These are phyloP conservation scores for Sergeia podlipaevii DNA, from an alignment of 208 protist genomes.

Conservation along the genomic window DNA sequence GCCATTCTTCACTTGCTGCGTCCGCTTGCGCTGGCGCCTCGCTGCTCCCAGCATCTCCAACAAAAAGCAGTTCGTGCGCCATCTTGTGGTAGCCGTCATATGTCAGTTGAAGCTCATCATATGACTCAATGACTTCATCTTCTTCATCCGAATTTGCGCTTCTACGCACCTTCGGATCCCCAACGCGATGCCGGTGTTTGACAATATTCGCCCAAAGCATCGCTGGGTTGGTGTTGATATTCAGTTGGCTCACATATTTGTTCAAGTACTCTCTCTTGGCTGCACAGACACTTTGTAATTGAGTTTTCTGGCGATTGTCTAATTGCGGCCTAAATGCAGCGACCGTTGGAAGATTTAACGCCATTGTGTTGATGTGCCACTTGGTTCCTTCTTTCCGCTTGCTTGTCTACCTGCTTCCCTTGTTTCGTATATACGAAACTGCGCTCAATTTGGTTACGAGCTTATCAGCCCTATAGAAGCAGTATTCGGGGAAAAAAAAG, in stretches of 20 bases:
- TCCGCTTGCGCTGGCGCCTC: constrained; percentile 14
- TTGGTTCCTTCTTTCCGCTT: too few relatives aligned
- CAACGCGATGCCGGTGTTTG: constrained; percentile 40
- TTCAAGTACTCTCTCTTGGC: constrained; percentile 51
- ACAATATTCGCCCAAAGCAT: constrained; percentile 73
- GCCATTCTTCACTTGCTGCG: constrained; percentile 28
- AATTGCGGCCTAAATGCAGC: constrained; percentile 16
- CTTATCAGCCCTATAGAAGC: too few relatives aligned
- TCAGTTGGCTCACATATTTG: constrained; percentile 35
- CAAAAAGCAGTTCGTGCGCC: constrained; percentile 76
- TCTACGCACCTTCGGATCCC: background rate
- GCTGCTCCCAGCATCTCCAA: constrained; percentile 41
- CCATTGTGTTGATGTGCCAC: too few relatives aligned
- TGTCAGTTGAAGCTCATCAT: constrained; percentile 59
- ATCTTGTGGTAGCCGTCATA: constrained; percentile 68
- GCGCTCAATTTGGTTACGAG: too few relatives aligned
- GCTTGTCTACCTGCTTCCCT: too few relatives aligned
- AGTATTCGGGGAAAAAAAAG: too few relatives aligned
- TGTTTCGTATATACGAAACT: too few relatives aligned
- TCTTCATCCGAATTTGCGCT: background rate
- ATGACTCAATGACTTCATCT: constrained; percentile 32
- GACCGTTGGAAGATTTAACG: too few relatives aligned
- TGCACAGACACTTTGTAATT: constrained; percentile 31
- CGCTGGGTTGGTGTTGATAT: constrained; percentile 65
- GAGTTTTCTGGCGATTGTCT: constrained; percentile 10